Evolutionary conservation across 2,329 filamentous ascomycete species (phyloP).

Genomic region (Grosmannia clavigera): DNA sequence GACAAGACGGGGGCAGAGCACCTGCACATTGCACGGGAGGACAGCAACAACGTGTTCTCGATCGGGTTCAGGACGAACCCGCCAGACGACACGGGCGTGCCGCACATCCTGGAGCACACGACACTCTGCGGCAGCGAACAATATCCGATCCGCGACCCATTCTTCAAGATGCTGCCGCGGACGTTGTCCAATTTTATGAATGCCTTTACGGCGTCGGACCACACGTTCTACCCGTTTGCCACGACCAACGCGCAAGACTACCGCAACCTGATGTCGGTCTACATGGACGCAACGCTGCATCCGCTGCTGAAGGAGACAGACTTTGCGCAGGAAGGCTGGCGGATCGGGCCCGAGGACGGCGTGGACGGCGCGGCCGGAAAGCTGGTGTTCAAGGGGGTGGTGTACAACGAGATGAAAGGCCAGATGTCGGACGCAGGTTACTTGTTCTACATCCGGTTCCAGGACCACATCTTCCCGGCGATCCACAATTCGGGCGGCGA

Average conservation of each 20-base stretch:
- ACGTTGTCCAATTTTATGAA: constrained; percentile 99
- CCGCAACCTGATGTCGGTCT: constrained; percentile 90
- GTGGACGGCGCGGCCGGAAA: constrained; percentile 55
- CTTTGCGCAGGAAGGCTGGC: constrained; percentile 94
- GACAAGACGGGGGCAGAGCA: constrained; percentile 95
- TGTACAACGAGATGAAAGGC: constrained; percentile 99
- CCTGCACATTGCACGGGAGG: constrained; percentile 85
- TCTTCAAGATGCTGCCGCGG: constrained; percentile 98
- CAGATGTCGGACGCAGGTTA: constrained; percentile 98
- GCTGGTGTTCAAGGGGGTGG: constrained; percentile 90
- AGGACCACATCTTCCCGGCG: constrained; percentile 85
- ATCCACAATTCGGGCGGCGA: constrained; percentile 97
- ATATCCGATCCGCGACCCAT: constrained; percentile 96
- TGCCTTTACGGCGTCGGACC: constrained; percentile 89
- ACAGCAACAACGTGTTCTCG: constrained; percentile 98
- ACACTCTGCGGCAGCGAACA: constrained; percentile 92
- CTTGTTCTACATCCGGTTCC: constrained; percentile 88
- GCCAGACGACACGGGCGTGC: constrained; percentile 87
- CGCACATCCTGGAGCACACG: constrained; percentile 95
- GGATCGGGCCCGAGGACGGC: constrained; percentile 79
- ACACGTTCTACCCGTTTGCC: constrained; percentile 95
- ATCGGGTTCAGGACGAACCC: constrained; percentile 99
- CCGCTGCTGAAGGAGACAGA: constrained; percentile 83
- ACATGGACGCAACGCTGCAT: constrained; percentile 85
- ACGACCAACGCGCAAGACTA: constrained; percentile 95